phyloP scores from a whole-genome alignment of 2,329 filamentous ascomycete species.

The Gnomoniopsis smithogilvyi region DNA sequence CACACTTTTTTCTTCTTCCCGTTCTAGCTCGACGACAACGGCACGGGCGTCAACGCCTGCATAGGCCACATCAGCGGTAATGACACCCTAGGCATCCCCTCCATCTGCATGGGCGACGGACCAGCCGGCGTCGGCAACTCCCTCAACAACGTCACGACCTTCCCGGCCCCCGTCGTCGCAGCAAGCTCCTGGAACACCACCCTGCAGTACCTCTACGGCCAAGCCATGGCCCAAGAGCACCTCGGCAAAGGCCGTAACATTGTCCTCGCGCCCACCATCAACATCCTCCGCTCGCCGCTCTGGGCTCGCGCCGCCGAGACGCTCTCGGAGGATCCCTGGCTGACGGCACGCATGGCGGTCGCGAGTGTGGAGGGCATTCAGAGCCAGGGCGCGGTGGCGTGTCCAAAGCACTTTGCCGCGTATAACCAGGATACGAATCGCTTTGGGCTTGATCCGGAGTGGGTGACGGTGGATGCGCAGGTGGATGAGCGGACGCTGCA shows the following conservation, averaged over 20 bases:
- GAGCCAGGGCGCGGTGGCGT: neutral
- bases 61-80: conserved; percentile 12
- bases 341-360: neutral
- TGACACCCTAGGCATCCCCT: neutral
- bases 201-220: neutral
- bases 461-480: neutral
- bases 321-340: neutral
- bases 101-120: conserved; percentile 4
- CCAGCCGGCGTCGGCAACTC: conserved; percentile 10
- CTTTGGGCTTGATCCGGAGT: neutral
- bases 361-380: neutral
- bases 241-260: neutral
- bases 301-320: conserved; percentile 3
- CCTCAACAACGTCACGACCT: conserved; percentile 16
- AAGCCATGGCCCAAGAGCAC: conserved; percentile 4
- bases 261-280: conserved; percentile 5
- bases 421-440: conserved; percentile 8
- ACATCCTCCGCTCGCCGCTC: conserved; percentile 1
- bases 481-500: neutral
- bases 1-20: neutral
- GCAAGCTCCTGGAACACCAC: neutral
- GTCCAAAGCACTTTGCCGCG: conserved; percentile 4
- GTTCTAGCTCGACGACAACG: conserved; percentile 12
- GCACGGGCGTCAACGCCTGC: conserved; percentile 12
- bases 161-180: conserved; percentile 7